These are phyloP conservation scores for Populus euphratica DNA, from an alignment of 345 rosid species.

Conservation along the genomic window DNA sequence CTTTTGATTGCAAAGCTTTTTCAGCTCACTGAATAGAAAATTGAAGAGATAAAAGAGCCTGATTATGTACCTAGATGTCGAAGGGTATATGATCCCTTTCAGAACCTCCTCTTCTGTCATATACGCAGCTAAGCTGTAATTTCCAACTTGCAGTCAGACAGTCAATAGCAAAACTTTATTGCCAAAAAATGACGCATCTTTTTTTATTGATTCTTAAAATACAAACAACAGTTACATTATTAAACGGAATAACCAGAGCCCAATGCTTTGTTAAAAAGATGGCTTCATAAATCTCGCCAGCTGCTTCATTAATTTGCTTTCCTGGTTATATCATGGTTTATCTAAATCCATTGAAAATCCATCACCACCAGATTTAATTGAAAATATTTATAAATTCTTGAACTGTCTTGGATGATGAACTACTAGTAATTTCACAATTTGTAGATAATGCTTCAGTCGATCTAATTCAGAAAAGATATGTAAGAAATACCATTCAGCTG, in stretches of 20 bases:
- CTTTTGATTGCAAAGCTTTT: not conserved
- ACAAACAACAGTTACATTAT: not conserved
- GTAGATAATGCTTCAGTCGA: not conserved
- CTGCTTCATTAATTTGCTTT: not conserved
- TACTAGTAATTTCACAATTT: not conserved
- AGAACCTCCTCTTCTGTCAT: slow-evolving; percentile 90
- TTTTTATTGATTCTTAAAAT: not conserved
- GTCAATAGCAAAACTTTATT: not conserved
- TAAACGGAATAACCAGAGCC: not conserved
- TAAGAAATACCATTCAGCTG: slow-evolving; percentile 75
- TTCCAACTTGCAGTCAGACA: slow-evolving; percentile 18
- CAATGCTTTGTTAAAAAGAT: not conserved
- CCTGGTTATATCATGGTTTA: not conserved
- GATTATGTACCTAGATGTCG: slow-evolving; percentile 64
- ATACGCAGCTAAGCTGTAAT: slow-evolving; percentile 81
- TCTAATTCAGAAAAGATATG: slow-evolving; percentile 5
- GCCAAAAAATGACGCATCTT: not conserved
- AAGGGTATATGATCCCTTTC: slow-evolving; percentile 74
- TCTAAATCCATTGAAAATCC: not conserved
- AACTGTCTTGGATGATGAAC: not conserved
- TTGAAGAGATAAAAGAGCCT: not conserved
- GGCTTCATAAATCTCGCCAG: not conserved
- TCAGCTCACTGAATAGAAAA: not conserved
- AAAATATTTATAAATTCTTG: not conserved
- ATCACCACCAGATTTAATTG: not conserved